Base-by-base conservation (phyloP, 2,329 filamentous ascomycete species). In the Claviceps sp. region DNA sequence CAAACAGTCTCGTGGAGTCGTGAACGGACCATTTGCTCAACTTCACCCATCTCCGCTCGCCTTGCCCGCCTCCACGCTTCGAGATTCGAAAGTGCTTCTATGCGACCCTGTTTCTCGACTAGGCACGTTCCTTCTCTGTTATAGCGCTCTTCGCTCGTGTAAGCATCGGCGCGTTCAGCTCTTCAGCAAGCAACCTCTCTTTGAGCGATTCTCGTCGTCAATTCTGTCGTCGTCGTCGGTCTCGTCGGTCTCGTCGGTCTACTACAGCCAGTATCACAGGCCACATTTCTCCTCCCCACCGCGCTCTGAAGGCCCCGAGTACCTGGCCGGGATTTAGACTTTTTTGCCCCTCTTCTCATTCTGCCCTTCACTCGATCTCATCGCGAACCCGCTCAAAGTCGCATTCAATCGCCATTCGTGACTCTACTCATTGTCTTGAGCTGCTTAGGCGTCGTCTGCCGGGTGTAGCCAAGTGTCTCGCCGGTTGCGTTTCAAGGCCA, bases 391-490 rank as follows among this genome's bases (percentile, higher is more conserved):
- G 20, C 22, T 45, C 49, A 17, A 37, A 26, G 13, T 17, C 16
- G 22, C 29, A 34, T 14, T 45, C 26, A 47, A 8, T 29, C 39
- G 39, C 20, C 47, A 23, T n/a, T 6, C 2, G 38, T 2, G 34
- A 26, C 17, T 23, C 36, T 45, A 7, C 42, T 34, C 26, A 37
- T 17, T 34, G 22, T 45, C 49, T 45, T 38, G 45, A 44, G 49
- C 49, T 50, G 42, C 34, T 39, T 9, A 45, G 53, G 42, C 50
- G 44, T 50, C 50, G 53, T 50, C 53, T 54, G 53, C 50, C 47
- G 53, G 50, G 53, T 54, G 29, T 47, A 50, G 7, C 22, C 6
- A 34, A 26, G 36, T 43, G 46, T 50, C 38, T 47, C 51, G 47
- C 47, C 23, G 47, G 36, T 50, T 50, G 51, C 47, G 22, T 22